A percentile compares a stretch with the other conserved stretches of the same genome.
Evolutionary conservation across 2,329 filamentous ascomycete genomes (phyloP).

Genomic region (Aspergillus versicolor): DNA sequence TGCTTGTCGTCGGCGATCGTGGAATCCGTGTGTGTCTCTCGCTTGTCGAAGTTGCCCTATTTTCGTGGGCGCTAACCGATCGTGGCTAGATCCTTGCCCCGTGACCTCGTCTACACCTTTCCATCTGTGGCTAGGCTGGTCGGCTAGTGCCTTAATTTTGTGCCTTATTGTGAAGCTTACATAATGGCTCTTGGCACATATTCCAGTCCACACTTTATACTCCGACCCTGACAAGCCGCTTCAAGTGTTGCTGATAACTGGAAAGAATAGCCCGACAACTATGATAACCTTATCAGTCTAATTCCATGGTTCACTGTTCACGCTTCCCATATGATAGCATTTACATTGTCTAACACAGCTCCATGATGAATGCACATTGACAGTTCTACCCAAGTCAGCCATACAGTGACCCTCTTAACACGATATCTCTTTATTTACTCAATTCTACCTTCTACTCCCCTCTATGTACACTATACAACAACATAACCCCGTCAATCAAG

Average conservation of each 20-base stretch:
- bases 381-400: background rate
- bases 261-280: too few relatives aligned
- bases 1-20: conserved; percentile 39
- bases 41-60: conserved; percentile 46
- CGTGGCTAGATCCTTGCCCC: conserved; percentile 24
- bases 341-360: background rate
- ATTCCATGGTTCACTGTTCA: background rate
- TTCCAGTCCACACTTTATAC: too few relatives aligned
- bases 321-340: background rate
- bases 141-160: background rate
- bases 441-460: background rate
- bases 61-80: conserved; percentile 28
- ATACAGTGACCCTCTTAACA: too few relatives aligned
- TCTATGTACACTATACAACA: background rate
- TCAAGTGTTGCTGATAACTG: background rate
- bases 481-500: background rate
- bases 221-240: background rate
- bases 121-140: background rate
- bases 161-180: background rate
- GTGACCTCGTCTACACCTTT: conserved; percentile 22
- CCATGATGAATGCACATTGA: background rate
- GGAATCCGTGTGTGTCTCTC: conserved; percentile 48
- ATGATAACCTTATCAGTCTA: too few relatives aligned
- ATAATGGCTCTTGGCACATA: background rate
- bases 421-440: too few relatives aligned